phyloP scores from a whole-genome alignment of 106 monocot genomes.

The Dendrobium officinale region DNA sequence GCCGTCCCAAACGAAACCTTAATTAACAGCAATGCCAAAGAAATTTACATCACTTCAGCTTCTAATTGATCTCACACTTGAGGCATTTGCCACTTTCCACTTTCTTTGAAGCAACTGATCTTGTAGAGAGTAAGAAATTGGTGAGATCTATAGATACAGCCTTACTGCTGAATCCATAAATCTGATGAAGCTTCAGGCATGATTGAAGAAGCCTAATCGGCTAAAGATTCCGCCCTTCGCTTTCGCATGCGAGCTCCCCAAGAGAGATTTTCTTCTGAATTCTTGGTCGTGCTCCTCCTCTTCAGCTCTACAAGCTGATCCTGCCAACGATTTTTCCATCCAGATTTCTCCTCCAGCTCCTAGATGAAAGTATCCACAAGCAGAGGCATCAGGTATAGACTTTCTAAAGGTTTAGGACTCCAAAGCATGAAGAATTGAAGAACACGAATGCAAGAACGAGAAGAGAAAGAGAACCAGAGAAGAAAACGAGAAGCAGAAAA shows the following conservation, averaged over 20 bases:
- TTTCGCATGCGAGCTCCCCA: slow-evolving; percentile 88
- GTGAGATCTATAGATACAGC: not conserved
- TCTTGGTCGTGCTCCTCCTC: slow-evolving; percentile 48
- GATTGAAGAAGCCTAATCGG: not conserved
- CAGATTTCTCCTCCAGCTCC: slow-evolving; percentile 43
- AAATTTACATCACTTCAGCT: not conserved
- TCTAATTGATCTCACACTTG: not conserved
- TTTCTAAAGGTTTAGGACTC: no score
- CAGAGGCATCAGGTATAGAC: not conserved
- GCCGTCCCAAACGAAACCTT: no score
- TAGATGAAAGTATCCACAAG: slow-evolving; percentile 1
- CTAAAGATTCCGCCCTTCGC: slow-evolving; percentile 26
- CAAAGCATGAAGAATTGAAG: no score
- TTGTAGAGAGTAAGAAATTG: not conserved
- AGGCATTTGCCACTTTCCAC: not conserved
- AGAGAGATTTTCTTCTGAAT: slow-evolving; percentile 46
- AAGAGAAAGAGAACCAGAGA: no score
- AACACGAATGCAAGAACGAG: no score
- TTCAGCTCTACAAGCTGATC: slow-evolving; percentile 60
- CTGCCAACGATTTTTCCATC: slow-evolving; percentile 70
- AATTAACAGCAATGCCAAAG: not conserved
- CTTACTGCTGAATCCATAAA: not conserved
- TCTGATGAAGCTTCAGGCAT: not conserved
- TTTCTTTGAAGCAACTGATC: not conserved
- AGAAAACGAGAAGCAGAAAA: no score